Conservation (phyloP, 2,329 filamentous ascomycete species). For the Colletotrichum neosansevieriae region DNA sequence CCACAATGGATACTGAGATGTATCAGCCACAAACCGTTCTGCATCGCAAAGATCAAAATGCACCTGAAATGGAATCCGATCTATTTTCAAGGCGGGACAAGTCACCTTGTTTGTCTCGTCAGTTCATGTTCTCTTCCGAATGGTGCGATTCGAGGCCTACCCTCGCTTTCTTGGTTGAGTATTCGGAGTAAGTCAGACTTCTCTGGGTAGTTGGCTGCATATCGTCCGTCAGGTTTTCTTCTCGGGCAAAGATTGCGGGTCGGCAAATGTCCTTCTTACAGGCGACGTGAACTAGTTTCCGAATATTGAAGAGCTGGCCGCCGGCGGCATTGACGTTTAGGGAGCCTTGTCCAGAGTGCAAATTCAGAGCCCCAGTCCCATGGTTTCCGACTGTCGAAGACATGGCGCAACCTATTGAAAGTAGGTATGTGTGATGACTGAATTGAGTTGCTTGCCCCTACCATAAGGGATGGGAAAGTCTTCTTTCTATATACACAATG, state of each 20-base stretch:
- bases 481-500: too few species aligned
- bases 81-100: too few species aligned
- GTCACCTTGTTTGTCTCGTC: too few species aligned
- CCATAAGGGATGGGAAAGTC: too few species aligned
- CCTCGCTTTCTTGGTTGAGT: not conserved
- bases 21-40: too few species aligned
- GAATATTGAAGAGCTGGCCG: not conserved
- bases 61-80: too few species aligned
- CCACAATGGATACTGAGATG: not conserved
- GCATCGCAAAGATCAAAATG: too few species aligned
- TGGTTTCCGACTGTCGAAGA: slow-evolving; percentile 5
- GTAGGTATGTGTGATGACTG: too few species aligned
- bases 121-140: too few species aligned
- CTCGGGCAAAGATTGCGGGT: not conserved
- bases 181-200: not conserved
- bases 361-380: not conserved
- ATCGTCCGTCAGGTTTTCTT: not conserved
- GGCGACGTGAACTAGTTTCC: not conserved
- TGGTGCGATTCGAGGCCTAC: too few species aligned
- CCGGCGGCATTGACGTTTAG: not conserved
- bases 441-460: too few species aligned
- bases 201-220: not conserved
- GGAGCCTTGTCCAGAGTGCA: slow-evolving; percentile 2
- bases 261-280: not conserved
- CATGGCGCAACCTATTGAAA: too few species aligned